Conservation (phyloP, 768 basidiomycete species). For the Termitomyces titanicus region DNA sequence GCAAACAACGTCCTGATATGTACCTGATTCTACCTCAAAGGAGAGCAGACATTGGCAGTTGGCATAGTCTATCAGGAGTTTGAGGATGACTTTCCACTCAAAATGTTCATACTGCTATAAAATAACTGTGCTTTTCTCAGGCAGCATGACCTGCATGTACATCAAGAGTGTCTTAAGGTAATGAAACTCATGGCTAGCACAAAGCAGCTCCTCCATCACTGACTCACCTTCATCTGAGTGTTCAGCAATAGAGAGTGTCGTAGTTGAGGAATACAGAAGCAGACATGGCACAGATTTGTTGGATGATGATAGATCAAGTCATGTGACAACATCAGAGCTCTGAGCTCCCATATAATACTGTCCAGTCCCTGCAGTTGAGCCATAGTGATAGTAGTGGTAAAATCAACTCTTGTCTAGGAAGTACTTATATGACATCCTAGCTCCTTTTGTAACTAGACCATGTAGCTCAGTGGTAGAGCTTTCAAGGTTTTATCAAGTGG, state of each 20-base stretch:
- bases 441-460: too few relatives aligned
- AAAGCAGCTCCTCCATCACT: slow-evolving; percentile 48
- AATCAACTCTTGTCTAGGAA: too few relatives aligned
- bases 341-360: too few relatives aligned
- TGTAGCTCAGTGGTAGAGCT: too few relatives aligned
- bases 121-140: slow-evolving; percentile 72
- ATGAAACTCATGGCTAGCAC: slow-evolving; percentile 67
- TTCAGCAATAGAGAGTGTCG: slow-evolving; percentile 59
- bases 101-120: slow-evolving; percentile 81
- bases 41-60: slow-evolving; percentile 48
- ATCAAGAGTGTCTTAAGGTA: slow-evolving; percentile 71
- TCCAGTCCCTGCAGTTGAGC: too few relatives aligned
- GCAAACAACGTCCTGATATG: slow-evolving; percentile 55
- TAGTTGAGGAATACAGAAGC: slow-evolving; percentile 75
- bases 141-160: slow-evolving; percentile 72
- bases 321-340: too few relatives aligned
- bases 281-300: slow-evolving; percentile 72
- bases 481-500: too few relatives aligned
- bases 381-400: too few relatives aligned
- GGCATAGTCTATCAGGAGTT: slow-evolving; percentile 74
- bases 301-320: too few relatives aligned
- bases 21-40: slow-evolving; percentile 24
- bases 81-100: slow-evolving; percentile 84
- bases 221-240: slow-evolving; percentile 35
- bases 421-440: too few relatives aligned